Evolutionary conservation across 495 filamentous ascomycete species (phyloP), one percentile per base, ranked within the genome.

Genomic region (Aspergillus nanangensis): DNA sequence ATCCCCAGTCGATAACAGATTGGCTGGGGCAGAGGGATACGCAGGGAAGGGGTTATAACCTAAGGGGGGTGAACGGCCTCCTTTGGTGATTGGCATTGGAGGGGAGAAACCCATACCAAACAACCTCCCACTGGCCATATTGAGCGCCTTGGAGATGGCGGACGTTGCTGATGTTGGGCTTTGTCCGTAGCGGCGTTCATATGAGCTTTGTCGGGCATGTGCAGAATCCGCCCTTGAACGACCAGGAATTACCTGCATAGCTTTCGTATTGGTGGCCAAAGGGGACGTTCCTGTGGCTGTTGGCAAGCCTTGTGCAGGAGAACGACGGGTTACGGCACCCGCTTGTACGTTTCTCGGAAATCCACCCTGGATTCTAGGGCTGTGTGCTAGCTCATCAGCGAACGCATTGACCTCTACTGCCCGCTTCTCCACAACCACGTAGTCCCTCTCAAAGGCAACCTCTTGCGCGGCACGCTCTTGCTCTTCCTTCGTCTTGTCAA

Each of bases 391-490:
- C 62, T 97, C 90, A 60, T 98, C 93, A 8, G 93, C 93, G 59
- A 98, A 88, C 3, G 93, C 92, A 67, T 98, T 96, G 21, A 97
- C 92, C 62, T 96, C 89, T 3, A 97, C 90, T 7, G 85, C 84
- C 41, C 84, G 83, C 70, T 96, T 97, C 65, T 98, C 94, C 15
- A 98, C 88, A 14, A 98, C 67, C 25, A 98, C 92, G 52, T 96
- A 98, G 53, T 96, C 93, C 51, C 90, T 76, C 58, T 94, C 90
- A 59, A 94, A 87, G 1, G 87, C 88, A 4, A 93, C 80, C 44
- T 94, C 91, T 53, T 95, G 88, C 9, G 86, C 90, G 17, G 87
- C 87, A 46, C 76, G 79, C 52, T 92, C 88, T 23, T 78, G 74
- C 27, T 83, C 85, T 37, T 89, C 81, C 32, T 69, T 70, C 3